These are phyloP conservation scores for Panaeolus papilionaceus DNA, from an alignment of 768 basidiomycete genomes.

Conservation along the genomic window DNA sequence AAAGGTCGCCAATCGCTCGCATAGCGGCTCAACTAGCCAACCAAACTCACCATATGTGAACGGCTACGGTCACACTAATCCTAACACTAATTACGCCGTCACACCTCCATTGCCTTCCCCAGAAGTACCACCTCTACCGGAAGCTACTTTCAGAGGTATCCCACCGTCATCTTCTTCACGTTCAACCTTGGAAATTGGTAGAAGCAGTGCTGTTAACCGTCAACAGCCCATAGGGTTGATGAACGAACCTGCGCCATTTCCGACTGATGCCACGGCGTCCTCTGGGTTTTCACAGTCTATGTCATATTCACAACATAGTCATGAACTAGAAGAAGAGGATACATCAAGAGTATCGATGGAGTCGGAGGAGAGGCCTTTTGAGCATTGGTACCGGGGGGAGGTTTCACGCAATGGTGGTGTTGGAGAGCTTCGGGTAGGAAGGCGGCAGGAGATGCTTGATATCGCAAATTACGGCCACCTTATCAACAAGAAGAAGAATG, in stretches of 20 bases:
- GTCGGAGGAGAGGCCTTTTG: conserved; percentile 83
- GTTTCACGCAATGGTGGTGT: conserved; percentile 89
- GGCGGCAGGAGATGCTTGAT: conserved; percentile 84
- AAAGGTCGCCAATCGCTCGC: conserved; percentile 38
- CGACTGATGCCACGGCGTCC: conserved; percentile 51
- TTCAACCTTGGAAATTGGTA: conserved; percentile 30
- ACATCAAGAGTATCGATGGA: conserved; percentile 67
- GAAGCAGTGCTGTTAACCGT: conserved; percentile 13
- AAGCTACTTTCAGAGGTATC: conserved; percentile 18
- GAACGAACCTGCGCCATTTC: conserved; percentile 71
- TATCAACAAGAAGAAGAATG: conserved; percentile 41
- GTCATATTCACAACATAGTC: conserved; percentile 33
- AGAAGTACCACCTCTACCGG: conserved; percentile 20
- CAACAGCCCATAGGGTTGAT: conserved; percentile 52
- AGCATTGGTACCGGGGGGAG: conserved; percentile 92
- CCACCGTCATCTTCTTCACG: conserved; percentile 31
- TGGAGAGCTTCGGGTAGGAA: conserved; percentile 78
- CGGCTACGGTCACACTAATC: conserved; percentile 26
- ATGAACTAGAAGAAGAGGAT: conserved; percentile 36
- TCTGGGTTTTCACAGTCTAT: conserved; percentile 38
- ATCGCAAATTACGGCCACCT: conserved; percentile 86
- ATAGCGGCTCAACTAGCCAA: conserved; percentile 25
- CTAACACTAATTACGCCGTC: conserved; percentile 27
- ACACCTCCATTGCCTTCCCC: conserved; percentile 19
- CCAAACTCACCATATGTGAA: conserved; percentile 38